Base-by-base conservation (phyloP, 2,329 filamentous ascomycete species). In the Chaetothyriales sp. region DNA sequence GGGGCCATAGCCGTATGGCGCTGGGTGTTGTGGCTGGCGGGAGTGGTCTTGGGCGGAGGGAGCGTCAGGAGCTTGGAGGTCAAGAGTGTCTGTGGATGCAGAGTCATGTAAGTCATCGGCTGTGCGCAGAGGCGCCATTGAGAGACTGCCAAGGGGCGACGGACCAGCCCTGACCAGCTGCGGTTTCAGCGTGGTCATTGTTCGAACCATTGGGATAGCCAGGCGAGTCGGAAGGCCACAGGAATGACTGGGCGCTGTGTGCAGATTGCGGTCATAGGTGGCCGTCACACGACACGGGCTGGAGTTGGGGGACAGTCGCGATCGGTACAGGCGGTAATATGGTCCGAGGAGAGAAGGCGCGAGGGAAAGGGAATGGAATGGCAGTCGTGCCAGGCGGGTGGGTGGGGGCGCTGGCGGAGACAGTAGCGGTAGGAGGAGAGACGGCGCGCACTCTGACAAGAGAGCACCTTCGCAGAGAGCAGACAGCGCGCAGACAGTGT, bases 21-120 rank as follows among this genome's bases (percentile, higher is more conserved):
- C 66, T 56, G 73, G 69, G 58, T 73, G 70, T 52, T 68, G 65
- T 50, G 71, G 72, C 62, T 78, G 77, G 59, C 73, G 73, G 15
- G 76, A 73, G 67, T 94, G 88, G 65, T 89, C 84, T 71, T 94
- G 78, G 42, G 90, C 86, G 45, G 89, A 92, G 32, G 88, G 87
- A 53, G 83, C 75, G 63, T 82, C 73, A 63, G 81, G 84, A 69
- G 87, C 80, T 76, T 96, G 92, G 49, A 96, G 80, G 71, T 96
- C 92, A 70, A 95, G 84, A 56, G 90, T 93, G 73, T 96, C 90
- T 94, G 68, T 52, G 46, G 48, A 39, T 25, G 22, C 22, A 19
- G 51, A 28, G 45, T 42, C 25, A 10, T 25, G n/a, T 50, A 51
- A 45, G 52, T 49, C 49, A 49, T 20, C 12, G 47, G 39, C 3